Base-by-base conservation (phyloP, 352 stramenopile genomes). In the Globisporangium paroecandrum region DNA sequence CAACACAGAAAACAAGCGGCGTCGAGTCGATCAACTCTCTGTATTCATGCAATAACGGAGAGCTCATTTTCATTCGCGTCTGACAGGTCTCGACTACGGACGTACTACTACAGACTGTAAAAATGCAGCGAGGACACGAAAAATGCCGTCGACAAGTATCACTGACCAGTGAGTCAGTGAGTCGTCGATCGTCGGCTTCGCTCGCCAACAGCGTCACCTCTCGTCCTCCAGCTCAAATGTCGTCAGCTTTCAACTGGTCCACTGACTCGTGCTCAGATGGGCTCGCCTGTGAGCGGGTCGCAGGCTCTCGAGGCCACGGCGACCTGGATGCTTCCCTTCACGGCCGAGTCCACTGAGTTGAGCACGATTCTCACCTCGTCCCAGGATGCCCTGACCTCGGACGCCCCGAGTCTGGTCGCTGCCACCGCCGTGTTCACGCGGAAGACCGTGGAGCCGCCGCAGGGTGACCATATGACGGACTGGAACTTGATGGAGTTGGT, bases 361-460 rank as follows among this genome's bases (percentile, higher is more conserved):
- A 81, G 53, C 22, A 70, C 53, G 55, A 81, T 75, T 55, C 70
- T 57, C 34, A 76, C 67, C 56, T 81, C 51, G 20, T 72, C 62
- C 0, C 8, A 6, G 15, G 18, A 22, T 0, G 22, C 29, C 15
- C 4, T 29, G 0, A 53, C 27, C 0, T 22, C 9, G 12, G 18
- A 22, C 1, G 20, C 29, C 10, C 4, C 46, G 0, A 53, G 43
- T 4, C 69, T 74, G 13, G 36, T 51, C 7, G 72, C 72, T 1
- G 38, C 60, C 5, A 78, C 34, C 2, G 53, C 64, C 10, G 63
- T 77, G 64, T 81, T 81, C 56, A 77, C 65, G 36, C 75, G 75
- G 25, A 81, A 81, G 63, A 69, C 77, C 29, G 75, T 77, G 13
- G 72, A 67, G 20, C 66, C 72, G 43, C 75, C 72, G 43, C 75